A percentile compares a stretch with the other conserved stretches of the same genome.
These are phyloP conservation scores for Arabidopsis arenosa DNA, from an alignment of 345 rosid genomes.

Conservation along the genomic window DNA sequence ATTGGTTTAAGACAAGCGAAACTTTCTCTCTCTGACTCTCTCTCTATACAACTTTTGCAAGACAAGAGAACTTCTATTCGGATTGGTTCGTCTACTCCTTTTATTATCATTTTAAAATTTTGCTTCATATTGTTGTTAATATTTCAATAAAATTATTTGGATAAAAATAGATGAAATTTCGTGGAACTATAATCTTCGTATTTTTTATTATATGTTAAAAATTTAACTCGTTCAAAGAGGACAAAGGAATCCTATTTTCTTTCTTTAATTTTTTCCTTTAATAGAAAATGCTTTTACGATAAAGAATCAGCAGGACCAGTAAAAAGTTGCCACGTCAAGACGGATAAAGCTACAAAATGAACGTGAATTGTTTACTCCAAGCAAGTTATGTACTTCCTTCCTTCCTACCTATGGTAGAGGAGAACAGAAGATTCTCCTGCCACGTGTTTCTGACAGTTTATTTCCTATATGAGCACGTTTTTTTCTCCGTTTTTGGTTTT, in stretches of 20 bases:
- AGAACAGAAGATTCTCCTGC: slow-evolving; percentile 6
- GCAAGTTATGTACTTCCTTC: slow-evolving; percentile 27
- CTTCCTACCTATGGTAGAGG: neutral
- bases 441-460: neutral
- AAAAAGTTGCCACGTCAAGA: neutral
- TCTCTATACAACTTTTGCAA: slow-evolving; percentile 4
- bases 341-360: slow-evolving; percentile 6
- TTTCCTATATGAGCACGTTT: neutral
- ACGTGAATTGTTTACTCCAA: slow-evolving; percentile 24
- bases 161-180: slow-evolving; percentile 5
- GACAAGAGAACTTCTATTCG: slow-evolving; percentile 20
- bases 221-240: neutral
- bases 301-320: slow-evolving; percentile 5
- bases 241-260: neutral
- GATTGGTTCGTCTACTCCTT: slow-evolving; percentile 7
- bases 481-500: neutral
- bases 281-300: neutral
- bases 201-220: neutral
- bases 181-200: neutral
- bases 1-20: neutral
- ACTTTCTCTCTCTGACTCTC: slow-evolving; percentile 14
- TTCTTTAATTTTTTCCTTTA: neutral
- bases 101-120: slow-evolving; percentile 7
- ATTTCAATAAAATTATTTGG: neutral
- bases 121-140: neutral